phyloP scores from a whole-genome alignment of 2,329 filamentous ascomycete genomes.

The Paecilomyces sp. region DNA sequence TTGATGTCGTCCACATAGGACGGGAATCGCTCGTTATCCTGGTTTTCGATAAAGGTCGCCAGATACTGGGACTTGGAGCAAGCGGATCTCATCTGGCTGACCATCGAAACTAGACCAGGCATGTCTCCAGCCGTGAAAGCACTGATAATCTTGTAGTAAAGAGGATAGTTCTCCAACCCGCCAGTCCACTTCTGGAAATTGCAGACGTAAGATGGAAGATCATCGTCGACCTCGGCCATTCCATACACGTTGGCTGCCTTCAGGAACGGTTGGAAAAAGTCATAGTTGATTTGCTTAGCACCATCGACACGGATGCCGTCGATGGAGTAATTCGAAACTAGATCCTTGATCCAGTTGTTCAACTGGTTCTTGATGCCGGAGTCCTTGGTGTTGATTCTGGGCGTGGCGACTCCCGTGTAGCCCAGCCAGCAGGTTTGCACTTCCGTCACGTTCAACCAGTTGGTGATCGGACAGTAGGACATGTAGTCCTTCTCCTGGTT shows the following conservation, averaged over 20 bases:
- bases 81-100: conserved; percentile 8
- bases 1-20: conserved; percentile 44
- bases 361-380: conserved; percentile 25
- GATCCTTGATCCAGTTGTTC: conserved; percentile 26
- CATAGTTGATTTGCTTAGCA: conserved; percentile 35
- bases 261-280: conserved; percentile 29
- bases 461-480: conserved; percentile 18
- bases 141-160: conserved; percentile 17
- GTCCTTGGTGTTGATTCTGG: conserved; percentile 35
- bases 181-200: conserved; percentile 30
- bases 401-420: conserved; percentile 34
- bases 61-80: conserved; percentile 36
- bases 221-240: conserved; percentile 37
- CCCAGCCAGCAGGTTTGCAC: conserved; percentile 43
- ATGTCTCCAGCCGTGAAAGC: conserved; percentile 18
- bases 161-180: conserved; percentile 37
- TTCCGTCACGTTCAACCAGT: conserved; percentile 19
- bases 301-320: conserved; percentile 44
- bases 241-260: conserved; percentile 30
- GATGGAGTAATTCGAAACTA: conserved; percentile 31
- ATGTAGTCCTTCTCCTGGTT: conserved; percentile 20
- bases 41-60: conserved; percentile 51
- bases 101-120: conserved; percentile 11
- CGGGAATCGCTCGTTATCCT: conserved; percentile 50
- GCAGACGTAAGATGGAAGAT: conserved; percentile 25